Conservation (phyloP, 2,329 filamentous ascomycete species). For the Fusarium hainanense region DNA sequence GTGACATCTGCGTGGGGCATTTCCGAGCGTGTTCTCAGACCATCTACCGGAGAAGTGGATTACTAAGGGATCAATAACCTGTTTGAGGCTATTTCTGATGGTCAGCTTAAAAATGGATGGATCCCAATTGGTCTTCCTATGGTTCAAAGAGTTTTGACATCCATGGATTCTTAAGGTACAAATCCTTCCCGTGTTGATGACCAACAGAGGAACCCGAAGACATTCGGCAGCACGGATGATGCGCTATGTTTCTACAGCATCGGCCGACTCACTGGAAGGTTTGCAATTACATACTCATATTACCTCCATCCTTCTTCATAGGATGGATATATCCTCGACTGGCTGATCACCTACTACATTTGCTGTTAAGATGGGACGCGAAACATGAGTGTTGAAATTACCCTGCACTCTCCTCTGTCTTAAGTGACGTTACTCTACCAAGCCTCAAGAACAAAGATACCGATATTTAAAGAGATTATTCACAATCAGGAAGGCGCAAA, state of each 20-base stretch:
- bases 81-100: neutral
- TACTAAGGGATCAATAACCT: neutral
- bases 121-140: neutral
- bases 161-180: fast-evolving
- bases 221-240: neutral
- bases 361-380: neutral
- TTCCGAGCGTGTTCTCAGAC: neutral
- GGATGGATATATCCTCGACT: neutral
- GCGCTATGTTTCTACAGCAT: fast-evolving
- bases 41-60: neutral
- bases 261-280: too few species aligned
- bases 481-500: neutral
- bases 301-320: neutral
- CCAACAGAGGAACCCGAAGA: neutral
- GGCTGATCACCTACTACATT: neutral
- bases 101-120: neutral
- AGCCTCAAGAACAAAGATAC: neutral
- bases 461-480: neutral
- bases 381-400: neutral
- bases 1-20: neutral
- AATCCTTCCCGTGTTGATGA: neutral
- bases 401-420: neutral
- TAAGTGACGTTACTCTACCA: neutral
- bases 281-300: fast-evolving
- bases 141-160: neutral